Evolutionary conservation across 345 rosid genomes (phyloP).

Genomic region (Anacardium occidentale): DNA sequence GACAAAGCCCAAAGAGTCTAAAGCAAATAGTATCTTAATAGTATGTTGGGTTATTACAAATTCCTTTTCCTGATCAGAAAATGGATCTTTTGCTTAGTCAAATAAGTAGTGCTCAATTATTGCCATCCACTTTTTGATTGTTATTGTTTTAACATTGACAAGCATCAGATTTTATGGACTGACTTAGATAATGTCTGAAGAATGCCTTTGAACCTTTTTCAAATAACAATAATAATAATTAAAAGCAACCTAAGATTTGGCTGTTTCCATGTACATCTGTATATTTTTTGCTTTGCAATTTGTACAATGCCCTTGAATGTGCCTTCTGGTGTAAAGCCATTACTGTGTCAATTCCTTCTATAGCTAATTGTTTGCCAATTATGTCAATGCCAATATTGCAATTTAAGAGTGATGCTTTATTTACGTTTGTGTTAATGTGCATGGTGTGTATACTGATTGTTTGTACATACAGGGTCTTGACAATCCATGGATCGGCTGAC

Average conservation of each 20-base stretch:
- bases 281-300: background rate
- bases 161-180: background rate
- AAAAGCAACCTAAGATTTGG: background rate
- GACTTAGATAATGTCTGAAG: background rate
- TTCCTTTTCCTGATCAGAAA: background rate
- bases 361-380: background rate
- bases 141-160: too few species aligned
- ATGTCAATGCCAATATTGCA: background rate
- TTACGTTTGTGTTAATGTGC: background rate
- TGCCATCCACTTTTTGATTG: background rate
- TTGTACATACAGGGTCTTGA: constrained; percentile 52
- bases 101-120: background rate
- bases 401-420: constrained; percentile 5
- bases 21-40: too few species aligned
- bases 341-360: background rate
- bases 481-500: constrained; percentile 74
- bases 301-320: background rate
- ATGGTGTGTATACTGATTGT: background rate
- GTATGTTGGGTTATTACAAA: too few species aligned
- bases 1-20: too few species aligned
- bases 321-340: background rate
- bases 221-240: background rate
- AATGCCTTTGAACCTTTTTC: background rate
- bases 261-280: background rate
- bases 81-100: background rate